Evolutionary conservation across 805 yeast genomes (phyloP).

Genomic region (Kluyveromyces dobzhanskii): DNA sequence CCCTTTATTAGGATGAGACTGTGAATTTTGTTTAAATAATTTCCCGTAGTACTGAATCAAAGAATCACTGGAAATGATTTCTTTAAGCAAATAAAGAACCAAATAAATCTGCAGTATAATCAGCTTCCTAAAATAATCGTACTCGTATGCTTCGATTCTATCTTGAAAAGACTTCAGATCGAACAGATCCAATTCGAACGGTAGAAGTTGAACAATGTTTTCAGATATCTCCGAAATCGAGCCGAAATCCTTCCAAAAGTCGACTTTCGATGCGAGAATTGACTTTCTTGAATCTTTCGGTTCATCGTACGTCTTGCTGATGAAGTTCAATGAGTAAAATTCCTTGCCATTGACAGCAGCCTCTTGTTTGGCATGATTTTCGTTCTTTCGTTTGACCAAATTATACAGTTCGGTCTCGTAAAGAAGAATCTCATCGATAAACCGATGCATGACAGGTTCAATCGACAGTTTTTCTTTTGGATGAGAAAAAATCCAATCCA

Average conservation of each 20-base stretch:
- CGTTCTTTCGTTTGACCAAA: conserved; percentile 4
- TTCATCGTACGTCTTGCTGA: not conserved
- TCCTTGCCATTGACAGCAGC: conserved; percentile 2
- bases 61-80: not conserved
- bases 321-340: not conserved
- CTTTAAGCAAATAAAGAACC: conserved; percentile 6
- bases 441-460: conserved; percentile 5
- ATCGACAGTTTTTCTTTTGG: conserved; percentile 1
- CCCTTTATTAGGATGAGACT: not conserved
- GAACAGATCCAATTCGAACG: conserved; percentile 15
- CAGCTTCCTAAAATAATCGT: conserved; percentile 24
- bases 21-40: not conserved
- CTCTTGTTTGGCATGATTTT: not conserved
- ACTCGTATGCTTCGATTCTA: conserved; percentile 16
- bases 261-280: not conserved
- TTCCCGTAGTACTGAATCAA: conserved; percentile 1
- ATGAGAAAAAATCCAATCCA: conserved; percentile 6
- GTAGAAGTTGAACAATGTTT: conserved; percentile 4
- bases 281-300: not conserved
- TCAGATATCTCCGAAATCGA: not conserved
- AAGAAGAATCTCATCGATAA: conserved; percentile 7
- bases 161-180: conserved; percentile 15
- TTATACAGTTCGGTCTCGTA: conserved; percentile 6
- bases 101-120: conserved; percentile 21
- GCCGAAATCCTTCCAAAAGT: not conserved